Conservation (phyloP, 371 early-diverging fungal genomes). For the Batkoa obscura region DNA sequence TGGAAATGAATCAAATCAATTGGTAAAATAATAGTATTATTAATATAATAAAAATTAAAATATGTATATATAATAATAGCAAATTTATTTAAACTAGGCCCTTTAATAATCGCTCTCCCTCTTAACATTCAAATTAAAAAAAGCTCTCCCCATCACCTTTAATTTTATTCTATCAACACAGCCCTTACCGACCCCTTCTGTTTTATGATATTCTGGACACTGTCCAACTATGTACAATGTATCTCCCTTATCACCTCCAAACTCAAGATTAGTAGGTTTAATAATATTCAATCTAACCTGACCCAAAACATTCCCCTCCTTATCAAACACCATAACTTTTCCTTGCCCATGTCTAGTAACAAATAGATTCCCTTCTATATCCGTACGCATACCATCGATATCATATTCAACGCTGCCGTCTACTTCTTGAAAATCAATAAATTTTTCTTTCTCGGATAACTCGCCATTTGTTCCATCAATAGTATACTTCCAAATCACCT, state of each 20-base stretch:
- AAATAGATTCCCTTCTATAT: conserved; percentile 20
- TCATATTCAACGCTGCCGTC: conserved; percentile 16
- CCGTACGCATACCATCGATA: conserved; percentile 30
- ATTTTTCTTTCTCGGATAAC: conserved; percentile 8
- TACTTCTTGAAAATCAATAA: conserved; percentile 20
- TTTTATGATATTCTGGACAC: conserved; percentile 8
- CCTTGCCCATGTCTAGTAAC: conserved; percentile 21
- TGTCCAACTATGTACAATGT: conserved; percentile 23
- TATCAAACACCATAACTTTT: conserved; percentile 17
- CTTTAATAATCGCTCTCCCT: too few species aligned
- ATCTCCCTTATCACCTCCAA: conserved; percentile 20
- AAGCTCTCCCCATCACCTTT: too few species aligned
- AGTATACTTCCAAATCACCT: conserved; percentile 14
- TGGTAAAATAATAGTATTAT: too few species aligned
- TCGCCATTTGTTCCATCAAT: conserved; percentile 2
- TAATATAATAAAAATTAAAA: too few species aligned
- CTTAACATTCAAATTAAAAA: too few species aligned
- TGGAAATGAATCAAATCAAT: too few species aligned
- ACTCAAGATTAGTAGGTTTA: conserved; percentile 22
- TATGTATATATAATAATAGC: too few species aligned
- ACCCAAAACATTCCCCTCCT: conserved; percentile 13
- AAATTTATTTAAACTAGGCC: too few species aligned
- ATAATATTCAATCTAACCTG: conserved; percentile 14
- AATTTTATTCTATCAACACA: conserved; percentile 6
- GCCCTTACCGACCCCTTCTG: conserved; percentile 1